These are phyloP conservation scores for Dictyostelium intermedium DNA, from an alignment of 78 protist species.

Conservation along the genomic window DNA sequence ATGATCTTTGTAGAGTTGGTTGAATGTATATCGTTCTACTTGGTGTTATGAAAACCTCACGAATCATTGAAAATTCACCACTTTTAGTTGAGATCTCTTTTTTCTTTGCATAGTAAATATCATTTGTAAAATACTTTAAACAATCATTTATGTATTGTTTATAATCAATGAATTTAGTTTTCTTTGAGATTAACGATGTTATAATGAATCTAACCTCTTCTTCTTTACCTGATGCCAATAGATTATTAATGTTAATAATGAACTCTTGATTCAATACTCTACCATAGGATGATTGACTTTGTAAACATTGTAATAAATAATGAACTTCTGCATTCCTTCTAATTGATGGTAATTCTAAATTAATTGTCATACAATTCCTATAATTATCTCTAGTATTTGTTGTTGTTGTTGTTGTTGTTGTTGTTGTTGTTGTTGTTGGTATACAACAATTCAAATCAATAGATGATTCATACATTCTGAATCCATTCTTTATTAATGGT, in stretches of 20 bases:
- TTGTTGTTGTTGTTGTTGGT: not conserved
- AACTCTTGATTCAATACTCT: not conserved
- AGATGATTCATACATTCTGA: not conserved
- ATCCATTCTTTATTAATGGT: not conserved
- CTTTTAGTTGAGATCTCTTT: not conserved
- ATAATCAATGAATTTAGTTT: not conserved
- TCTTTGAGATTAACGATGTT: not conserved
- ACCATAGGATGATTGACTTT: not conserved
- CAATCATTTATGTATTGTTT: not conserved
- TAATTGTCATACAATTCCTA: not conserved
- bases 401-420: too few species aligned
- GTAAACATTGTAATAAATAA: not conserved
- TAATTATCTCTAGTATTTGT: too few species aligned
- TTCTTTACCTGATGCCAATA: not conserved
- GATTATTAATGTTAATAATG: not conserved
- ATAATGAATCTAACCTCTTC: not conserved
- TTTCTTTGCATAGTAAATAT: not conserved
- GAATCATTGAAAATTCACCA: not conserved
- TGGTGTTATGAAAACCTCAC: slow-evolving; percentile 22
- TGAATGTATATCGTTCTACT: not conserved
- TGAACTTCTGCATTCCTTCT: not conserved
- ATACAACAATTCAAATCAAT: not conserved
- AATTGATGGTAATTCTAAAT: not conserved
- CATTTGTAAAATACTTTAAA: not conserved
- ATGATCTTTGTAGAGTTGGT: not conserved